A percentile compares a stretch with the other conserved stretches of the same genome.
Conservation (phyloP, 169 alveolate species). For the Pseudocohnilembus persalinus region DNA sequence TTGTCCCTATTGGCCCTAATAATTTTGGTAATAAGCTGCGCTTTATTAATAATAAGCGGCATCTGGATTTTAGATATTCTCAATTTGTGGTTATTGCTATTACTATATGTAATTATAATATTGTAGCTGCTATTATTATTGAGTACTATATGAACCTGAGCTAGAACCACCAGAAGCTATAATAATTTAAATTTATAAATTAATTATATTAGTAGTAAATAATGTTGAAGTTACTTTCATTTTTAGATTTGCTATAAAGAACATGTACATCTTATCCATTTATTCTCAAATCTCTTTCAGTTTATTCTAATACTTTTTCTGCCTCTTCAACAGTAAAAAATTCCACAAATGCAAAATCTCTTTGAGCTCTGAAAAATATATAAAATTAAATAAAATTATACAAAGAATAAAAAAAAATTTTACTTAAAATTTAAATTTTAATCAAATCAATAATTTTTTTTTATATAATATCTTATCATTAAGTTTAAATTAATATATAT, state of each 20-base stretch:
- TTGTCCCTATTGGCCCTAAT: background rate
- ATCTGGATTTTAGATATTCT: too few relatives aligned
- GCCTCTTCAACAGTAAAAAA: conserved; percentile 48
- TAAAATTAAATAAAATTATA: too few relatives aligned
- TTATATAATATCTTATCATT: background rate
- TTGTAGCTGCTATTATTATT: conserved; percentile 9
- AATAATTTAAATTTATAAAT: background rate
- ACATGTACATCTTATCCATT: conserved; percentile 8
- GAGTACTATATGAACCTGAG: background rate
- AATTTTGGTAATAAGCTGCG: too few relatives aligned
- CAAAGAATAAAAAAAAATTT: too few relatives aligned
- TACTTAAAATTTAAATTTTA: too few relatives aligned
- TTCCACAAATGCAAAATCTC: conserved; percentile 51
- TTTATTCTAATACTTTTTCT: conserved; percentile 32
- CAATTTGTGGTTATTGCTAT: background rate
- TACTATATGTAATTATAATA: background rate
- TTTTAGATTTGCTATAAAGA: conserved; percentile 10
- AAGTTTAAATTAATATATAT: background rate
- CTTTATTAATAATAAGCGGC: too few relatives aligned
- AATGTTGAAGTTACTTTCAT: background rate
- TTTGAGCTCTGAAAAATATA: too few relatives aligned
- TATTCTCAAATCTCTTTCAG: conserved; percentile 21
- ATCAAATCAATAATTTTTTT: too few relatives aligned
- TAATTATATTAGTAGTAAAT: background rate
- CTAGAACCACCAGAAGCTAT: background rate